These are phyloP conservation scores for Clarkia xantiana DNA, from an alignment of 345 rosid species.

Conservation along the genomic window DNA sequence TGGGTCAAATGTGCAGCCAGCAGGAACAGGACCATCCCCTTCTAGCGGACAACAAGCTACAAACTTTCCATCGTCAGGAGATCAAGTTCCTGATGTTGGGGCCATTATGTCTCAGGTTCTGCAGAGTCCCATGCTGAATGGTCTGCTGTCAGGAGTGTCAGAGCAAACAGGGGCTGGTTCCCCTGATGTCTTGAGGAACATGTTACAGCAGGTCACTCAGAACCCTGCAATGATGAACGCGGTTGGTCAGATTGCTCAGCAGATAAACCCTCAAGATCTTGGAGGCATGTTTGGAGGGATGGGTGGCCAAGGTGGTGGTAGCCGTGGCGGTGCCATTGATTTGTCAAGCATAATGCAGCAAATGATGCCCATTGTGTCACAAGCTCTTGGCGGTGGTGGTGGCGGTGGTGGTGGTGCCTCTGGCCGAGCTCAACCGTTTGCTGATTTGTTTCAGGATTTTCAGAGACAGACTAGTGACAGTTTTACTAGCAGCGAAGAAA, in stretches of 20 bases:
- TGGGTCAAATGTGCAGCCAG: slow-evolving; percentile 18
- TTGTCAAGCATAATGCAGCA: slow-evolving; percentile 74
- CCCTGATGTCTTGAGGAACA: slow-evolving; percentile 59
- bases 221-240: slow-evolving; percentile 76
- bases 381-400: slow-evolving; percentile 54
- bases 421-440: slow-evolving; percentile 7
- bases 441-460: slow-evolving; percentile 15
- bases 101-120: slow-evolving; percentile 57
- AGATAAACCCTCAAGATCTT: slow-evolving; percentile 58
- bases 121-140: slow-evolving; percentile 52
- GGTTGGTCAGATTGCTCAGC: slow-evolving; percentile 80
- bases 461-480: slow-evolving; percentile 16
- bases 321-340: slow-evolving; percentile 50
- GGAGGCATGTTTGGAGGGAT: slow-evolving; percentile 60
- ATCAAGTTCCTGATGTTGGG: slow-evolving; percentile 34
- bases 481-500: slow-evolving; percentile 11
- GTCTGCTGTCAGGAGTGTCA: slow-evolving; percentile 55
- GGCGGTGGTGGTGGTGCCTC: slow-evolving; percentile 13
- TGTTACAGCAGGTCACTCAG: slow-evolving; percentile 76
- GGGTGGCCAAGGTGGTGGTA: slow-evolving; percentile 41
- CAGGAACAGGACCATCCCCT: slow-evolving; percentile 11
- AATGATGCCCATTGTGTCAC: slow-evolving; percentile 94
- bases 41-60: slow-evolving; percentile 6
- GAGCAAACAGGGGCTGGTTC: slow-evolving; percentile 71
- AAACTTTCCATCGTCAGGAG: slow-evolving; percentile 15